Conservation (phyloP, 805 yeast species). For the Vanderwaltozyma verrucispora region DNA sequence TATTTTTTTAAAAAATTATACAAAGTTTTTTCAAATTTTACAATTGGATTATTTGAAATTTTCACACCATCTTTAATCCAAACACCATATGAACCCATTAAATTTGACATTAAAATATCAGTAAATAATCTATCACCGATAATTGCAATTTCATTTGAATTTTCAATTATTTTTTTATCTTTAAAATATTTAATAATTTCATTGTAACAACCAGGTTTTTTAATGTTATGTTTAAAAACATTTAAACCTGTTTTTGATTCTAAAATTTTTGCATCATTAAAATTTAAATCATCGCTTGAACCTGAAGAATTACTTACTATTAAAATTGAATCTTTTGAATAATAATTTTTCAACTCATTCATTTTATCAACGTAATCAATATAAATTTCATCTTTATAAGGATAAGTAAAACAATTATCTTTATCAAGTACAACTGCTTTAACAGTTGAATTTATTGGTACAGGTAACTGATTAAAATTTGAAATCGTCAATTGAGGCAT, state of each 20-base stretch:
- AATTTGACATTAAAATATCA: slow-evolving; percentile 86
- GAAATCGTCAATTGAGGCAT: slow-evolving; percentile 50
- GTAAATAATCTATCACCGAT: slow-evolving; percentile 90
- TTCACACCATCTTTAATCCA: slow-evolving; percentile 79
- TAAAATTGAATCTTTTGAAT: slow-evolving; percentile 53
- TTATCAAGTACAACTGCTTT: slow-evolving; percentile 83
- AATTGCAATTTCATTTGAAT: slow-evolving; percentile 61
- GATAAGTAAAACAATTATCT: slow-evolving; percentile 89
- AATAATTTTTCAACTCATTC: slow-evolving; percentile 41
- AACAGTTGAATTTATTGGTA: slow-evolving; percentile 41
- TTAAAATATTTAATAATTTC: slow-evolving; percentile 58
- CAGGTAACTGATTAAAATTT: slow-evolving; percentile 49
- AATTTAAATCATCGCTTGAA: slow-evolving; percentile 57
- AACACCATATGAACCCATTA: slow-evolving; percentile 78
- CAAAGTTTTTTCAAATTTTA: slow-evolving; percentile 13
- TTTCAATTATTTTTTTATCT: slow-evolving; percentile 33
- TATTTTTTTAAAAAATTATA: slow-evolving; percentile 3
- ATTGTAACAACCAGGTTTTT: slow-evolving; percentile 70
- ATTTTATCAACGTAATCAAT: slow-evolving; percentile 54
- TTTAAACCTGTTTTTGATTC: slow-evolving; percentile 58
- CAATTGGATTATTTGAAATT: slow-evolving; percentile 26
- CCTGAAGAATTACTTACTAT: slow-evolving; percentile 95
- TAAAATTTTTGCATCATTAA: slow-evolving; percentile 48
- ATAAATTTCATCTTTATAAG: slow-evolving; percentile 72
- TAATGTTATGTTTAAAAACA: slow-evolving; percentile 60